Percentiles rank a stretch among this genome's conserved stretches.
These are phyloP conservation scores for Sporothrix globosa DNA, from an alignment of 2,329 filamentous ascomycete genomes.

Conservation along the genomic window DNA sequence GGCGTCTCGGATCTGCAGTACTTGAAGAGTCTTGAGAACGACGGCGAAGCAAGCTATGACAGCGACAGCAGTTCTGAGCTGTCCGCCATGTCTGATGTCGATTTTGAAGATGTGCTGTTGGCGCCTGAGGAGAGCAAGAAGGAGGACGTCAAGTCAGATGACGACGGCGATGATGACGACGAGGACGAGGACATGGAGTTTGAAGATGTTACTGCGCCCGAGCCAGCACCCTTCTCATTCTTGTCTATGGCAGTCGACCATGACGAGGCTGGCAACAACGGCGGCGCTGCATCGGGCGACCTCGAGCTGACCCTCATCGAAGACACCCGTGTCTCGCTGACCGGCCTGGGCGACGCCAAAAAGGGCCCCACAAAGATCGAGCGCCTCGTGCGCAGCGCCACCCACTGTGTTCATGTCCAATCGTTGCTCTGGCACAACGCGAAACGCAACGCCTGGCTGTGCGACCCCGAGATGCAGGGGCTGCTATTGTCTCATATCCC, in stretches of 20 bases:
- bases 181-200: conserved; percentile 64
- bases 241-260: conserved; percentile 39
- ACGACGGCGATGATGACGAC: conserved; percentile 40
- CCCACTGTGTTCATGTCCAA: conserved; percentile 88
- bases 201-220: conserved; percentile 57
- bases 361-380: conserved; percentile 88
- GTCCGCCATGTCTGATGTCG: conserved; percentile 59
- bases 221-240: conserved; percentile 41
- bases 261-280: conserved; percentile 30
- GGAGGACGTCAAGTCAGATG: conserved; percentile 25
- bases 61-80: conserved; percentile 54
- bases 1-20: conserved; percentile 48
- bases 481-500: conserved; percentile 75
- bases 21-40: conserved; percentile 33
- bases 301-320: conserved; percentile 72
- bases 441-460: conserved; percentile 80
- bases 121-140: conserved; percentile 45
- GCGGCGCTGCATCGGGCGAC: conserved; percentile 62
- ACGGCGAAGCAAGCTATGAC: conserved; percentile 37
- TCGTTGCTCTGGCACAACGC: conserved; percentile 88
- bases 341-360: conserved; percentile 62
- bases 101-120: conserved; percentile 57
- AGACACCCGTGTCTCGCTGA: conserved; percentile 62
- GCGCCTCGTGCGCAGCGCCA: conserved; percentile 72
- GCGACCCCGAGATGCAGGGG: conserved; percentile 74